Conservation (phyloP, 257 asterid species). For the Paulownia fortunei region DNA sequence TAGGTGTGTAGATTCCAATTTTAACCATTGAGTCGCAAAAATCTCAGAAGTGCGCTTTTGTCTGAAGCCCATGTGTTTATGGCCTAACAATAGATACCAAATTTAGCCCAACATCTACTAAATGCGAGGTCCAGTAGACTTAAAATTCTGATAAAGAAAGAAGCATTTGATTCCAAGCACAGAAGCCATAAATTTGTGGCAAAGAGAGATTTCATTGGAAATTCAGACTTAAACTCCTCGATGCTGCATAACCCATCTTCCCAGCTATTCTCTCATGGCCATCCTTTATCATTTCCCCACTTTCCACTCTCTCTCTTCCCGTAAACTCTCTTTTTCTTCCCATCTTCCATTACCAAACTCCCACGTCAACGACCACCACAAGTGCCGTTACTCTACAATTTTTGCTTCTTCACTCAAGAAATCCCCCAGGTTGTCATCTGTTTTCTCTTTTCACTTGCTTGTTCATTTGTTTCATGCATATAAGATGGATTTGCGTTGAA, state of each 20-base stretch:
- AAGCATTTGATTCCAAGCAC: not conserved
- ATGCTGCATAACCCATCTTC: constrained; percentile 46
- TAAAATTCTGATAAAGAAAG: not conserved
- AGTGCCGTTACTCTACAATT: constrained; percentile 28
- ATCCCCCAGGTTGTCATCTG: constrained; percentile 53
- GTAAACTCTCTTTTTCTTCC: constrained; percentile 38
- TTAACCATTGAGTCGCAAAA: no score
- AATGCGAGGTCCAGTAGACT: not conserved
- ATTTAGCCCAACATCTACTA: not conserved
- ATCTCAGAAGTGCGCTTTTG: not conserved
- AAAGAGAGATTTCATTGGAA: not conserved
- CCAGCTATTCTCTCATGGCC: constrained; percentile 47
- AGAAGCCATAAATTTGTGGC: constrained; percentile 32
- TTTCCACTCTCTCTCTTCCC: constrained; percentile 40
- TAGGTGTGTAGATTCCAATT: no score
- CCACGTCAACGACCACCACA: constrained; percentile 29
- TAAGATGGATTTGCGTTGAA: constrained; percentile 2
- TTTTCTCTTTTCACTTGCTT: not conserved
- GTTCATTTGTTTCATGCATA: not conserved
- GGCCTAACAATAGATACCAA: not conserved
- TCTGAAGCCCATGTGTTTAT: constrained; percentile 1
- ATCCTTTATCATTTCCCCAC: constrained; percentile 42
- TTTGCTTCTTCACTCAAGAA: constrained; percentile 45
- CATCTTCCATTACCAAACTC: constrained; percentile 30
- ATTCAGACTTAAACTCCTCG: constrained; percentile 22